Evolutionary conservation across 176 grass and related monocot species (phyloP).

Genomic region (Puya raimondii): DNA sequence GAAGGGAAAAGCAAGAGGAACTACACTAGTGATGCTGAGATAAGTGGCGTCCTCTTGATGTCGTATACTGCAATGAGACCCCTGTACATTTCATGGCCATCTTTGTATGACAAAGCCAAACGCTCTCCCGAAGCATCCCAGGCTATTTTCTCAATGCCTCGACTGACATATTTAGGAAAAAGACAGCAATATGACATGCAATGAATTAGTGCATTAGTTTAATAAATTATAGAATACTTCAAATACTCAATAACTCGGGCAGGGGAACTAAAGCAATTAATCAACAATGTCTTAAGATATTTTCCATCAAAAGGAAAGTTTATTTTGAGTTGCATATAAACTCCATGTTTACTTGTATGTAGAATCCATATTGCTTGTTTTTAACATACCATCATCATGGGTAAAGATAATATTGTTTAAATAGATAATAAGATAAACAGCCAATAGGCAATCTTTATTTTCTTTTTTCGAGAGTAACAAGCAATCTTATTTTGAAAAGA

Average conservation of each 20-base stretch:
- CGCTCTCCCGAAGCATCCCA: conserved; percentile 93
- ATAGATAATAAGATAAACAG: no score
- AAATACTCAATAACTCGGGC: not conserved
- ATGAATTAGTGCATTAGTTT: conserved; percentile 1
- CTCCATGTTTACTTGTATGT: no score
- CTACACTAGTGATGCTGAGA: conserved; percentile 83
- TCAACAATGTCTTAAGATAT: no score
- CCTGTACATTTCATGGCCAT: conserved; percentile 57
- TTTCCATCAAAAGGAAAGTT: no score
- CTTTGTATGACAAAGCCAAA: conserved; percentile 82
- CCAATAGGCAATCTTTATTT: no score
- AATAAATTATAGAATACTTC: not conserved
- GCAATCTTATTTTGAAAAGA: no score
- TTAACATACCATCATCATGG: no score
- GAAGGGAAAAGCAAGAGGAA: conserved; percentile 9
- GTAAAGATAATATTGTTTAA: no score
- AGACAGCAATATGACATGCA: not conserved
- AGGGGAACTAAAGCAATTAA: no score
- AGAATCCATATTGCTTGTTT: no score
- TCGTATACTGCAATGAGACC: conserved; percentile 91
- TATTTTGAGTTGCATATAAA: no score
- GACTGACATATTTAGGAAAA: conserved; percentile 33
- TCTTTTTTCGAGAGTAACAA: no score
- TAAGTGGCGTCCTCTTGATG: conserved; percentile 63
- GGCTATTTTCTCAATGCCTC: conserved; percentile 77